These are phyloP conservation scores for Coniochaeta pulveracea DNA, from an alignment of 2,329 filamentous ascomycete genomes.

Conservation along the genomic window DNA sequence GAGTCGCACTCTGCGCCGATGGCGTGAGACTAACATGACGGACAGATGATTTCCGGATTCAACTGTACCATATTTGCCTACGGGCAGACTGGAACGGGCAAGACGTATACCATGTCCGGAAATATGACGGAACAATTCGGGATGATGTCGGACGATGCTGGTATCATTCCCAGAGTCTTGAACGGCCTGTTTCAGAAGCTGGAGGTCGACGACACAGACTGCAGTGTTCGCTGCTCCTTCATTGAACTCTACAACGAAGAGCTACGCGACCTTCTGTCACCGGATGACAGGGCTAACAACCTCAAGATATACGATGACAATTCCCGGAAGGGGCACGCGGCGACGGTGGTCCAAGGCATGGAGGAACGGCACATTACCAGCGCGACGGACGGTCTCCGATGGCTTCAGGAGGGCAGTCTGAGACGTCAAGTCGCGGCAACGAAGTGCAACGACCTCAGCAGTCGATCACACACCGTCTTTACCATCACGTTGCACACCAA, in stretches of 20 bases:
- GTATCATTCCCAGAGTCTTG: constrained; percentile 87
- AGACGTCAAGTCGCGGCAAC: constrained; percentile 97
- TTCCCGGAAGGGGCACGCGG: constrained; percentile 70
- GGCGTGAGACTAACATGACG: constrained; percentile 4
- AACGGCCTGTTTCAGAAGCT: constrained; percentile 81
- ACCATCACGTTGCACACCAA: constrained; percentile 91
- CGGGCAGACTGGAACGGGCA: constrained; percentile 94
- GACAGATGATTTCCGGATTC: constrained; percentile 79
- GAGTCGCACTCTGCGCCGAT: neutral
- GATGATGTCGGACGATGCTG: constrained; percentile 79
- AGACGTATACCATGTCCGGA: constrained; percentile 98
- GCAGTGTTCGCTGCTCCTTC: constrained; percentile 92
- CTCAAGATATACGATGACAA: constrained; percentile 94
- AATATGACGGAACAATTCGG: constrained; percentile 85
- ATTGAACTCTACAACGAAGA: constrained; percentile 99
- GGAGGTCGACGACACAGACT: constrained; percentile 67
- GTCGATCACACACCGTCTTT: constrained; percentile 93
- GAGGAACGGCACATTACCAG: constrained; percentile 88
- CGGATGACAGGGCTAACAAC: constrained; percentile 65
- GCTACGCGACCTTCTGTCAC: constrained; percentile 74
- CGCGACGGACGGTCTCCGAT: constrained; percentile 74
- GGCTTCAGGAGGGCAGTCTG: constrained; percentile 80
- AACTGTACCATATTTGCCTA: constrained; percentile 99
- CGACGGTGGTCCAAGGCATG: constrained; percentile 92
- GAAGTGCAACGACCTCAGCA: constrained; percentile 98